Conservation (phyloP, 2,329 filamentous ascomycete genomes). For the Aureobasidium subglaciale region DNA sequence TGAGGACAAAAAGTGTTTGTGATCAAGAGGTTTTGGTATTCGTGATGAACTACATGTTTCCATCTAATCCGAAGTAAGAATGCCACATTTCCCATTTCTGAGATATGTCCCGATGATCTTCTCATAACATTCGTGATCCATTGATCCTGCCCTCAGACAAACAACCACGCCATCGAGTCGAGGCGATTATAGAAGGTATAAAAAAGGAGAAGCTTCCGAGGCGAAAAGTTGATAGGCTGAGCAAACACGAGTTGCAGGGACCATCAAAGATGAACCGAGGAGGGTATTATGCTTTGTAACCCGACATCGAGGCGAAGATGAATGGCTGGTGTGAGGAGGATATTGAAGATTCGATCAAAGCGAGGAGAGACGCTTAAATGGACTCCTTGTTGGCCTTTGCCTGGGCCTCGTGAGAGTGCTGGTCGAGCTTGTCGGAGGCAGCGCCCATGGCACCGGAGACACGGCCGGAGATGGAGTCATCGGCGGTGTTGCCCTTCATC, state of each 20-base stretch:
- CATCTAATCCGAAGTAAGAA: background rate
- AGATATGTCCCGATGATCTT: too few species aligned
- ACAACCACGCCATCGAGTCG: background rate
- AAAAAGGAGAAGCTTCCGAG: background rate
- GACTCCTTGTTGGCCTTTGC: slow-evolving; percentile 44
- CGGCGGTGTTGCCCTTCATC: slow-evolving; percentile 52
- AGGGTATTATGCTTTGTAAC: slow-evolving; percentile 3
- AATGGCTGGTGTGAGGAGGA: background rate
- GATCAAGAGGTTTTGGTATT: background rate
- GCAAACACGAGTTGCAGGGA: slow-evolving; percentile 5
- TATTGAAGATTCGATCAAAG: background rate
- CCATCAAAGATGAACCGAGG: background rate
- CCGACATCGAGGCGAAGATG: background rate
- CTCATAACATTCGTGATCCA: slow-evolving; percentile 11
- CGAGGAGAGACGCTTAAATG: slow-evolving; percentile 21
- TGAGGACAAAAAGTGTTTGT: background rate
- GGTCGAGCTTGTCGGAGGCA: slow-evolving; percentile 45
- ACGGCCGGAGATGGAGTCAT: slow-evolving; percentile 48
- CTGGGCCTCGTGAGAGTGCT: slow-evolving; percentile 44
- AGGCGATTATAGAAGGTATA: background rate
- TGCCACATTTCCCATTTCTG: background rate
- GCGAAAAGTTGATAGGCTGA: background rate
- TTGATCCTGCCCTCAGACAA: background rate
- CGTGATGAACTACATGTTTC: background rate
- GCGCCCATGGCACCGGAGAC: slow-evolving; percentile 47